These are phyloP conservation scores for Malassezia slooffiae DNA, from an alignment of 1,284 basidiomycete species.

Conservation along the genomic window DNA sequence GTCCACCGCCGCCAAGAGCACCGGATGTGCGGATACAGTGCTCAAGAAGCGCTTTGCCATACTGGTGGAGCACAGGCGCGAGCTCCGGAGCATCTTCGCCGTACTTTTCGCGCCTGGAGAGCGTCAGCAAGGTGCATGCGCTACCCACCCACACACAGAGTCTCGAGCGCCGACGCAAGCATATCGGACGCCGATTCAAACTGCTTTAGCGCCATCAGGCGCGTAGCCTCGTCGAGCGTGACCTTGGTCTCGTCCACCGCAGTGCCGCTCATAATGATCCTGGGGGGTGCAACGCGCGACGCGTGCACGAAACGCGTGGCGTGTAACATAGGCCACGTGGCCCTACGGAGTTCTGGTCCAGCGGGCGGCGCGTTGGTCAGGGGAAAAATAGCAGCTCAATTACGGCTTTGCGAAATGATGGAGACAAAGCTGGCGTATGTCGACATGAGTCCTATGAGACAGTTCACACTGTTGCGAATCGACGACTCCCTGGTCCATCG, in stretches of 20 bases:
- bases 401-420: no score
- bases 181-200: constrained; percentile 27
- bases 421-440: no score
- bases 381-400: no score
- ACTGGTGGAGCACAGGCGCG: constrained; percentile 37
- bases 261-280: neutral
- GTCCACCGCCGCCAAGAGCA: constrained; percentile 31
- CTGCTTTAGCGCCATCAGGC: constrained; percentile 35
- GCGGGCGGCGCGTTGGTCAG: no score
- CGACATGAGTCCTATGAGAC: no score
- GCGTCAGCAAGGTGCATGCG: neutral
- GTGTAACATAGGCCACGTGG: no score
- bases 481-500: no score
- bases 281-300: no score
- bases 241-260: neutral
- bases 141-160: constrained; percentile 28
- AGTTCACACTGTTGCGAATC: no score
- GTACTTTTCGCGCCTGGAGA: constrained; percentile 17
- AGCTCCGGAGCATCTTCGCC: constrained; percentile 32
- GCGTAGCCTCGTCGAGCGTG: constrained; percentile 30
- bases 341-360: no score
- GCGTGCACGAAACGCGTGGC: no score
- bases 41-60: constrained; percentile 39
- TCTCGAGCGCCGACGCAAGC: constrained; percentile 28
- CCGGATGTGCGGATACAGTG: constrained; percentile 36